Evolutionary conservation across 257 asterid genomes (phyloP).

Genomic region (Przewalskia tangutica): DNA sequence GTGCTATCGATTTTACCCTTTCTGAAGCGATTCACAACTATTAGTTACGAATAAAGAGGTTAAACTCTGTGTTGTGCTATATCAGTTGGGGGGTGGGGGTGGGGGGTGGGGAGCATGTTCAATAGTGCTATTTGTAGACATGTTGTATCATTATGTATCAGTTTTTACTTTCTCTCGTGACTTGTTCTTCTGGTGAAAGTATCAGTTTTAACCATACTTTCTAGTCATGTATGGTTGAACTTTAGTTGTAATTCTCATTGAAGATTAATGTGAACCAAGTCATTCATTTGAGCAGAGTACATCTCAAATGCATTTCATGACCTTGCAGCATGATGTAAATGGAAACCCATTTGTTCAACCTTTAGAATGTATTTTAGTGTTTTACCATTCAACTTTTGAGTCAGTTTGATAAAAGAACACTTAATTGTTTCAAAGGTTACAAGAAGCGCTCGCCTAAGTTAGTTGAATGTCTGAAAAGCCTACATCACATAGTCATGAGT

Average conservation of each 20-base stretch:
- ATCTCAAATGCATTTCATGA: background rate
- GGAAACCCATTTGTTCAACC: background rate
- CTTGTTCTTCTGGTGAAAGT: background rate
- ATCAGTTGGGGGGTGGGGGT: too few species aligned
- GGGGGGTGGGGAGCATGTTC: background rate
- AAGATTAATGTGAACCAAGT: background rate
- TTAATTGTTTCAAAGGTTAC: background rate
- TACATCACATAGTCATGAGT: too few species aligned
- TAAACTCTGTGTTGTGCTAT: background rate
- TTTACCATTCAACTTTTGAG: background rate
- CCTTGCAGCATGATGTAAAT: background rate
- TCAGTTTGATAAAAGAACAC: background rate
- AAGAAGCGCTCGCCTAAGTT: too few species aligned
- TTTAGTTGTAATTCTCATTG: background rate
- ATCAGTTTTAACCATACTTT: background rate
- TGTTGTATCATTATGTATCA: background rate
- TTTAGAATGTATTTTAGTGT: background rate
- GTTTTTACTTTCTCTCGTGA: background rate
- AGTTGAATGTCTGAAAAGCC: too few species aligned
- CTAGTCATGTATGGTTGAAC: background rate
- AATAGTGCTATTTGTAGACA: background rate
- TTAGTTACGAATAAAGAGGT: background rate
- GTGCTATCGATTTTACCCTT: background rate
- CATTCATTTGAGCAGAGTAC: background rate
- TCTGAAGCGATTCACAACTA: background rate